These are phyloP conservation scores for Dioszegia crocea DNA, from an alignment of 768 basidiomycete genomes.

Conservation along the genomic window DNA sequence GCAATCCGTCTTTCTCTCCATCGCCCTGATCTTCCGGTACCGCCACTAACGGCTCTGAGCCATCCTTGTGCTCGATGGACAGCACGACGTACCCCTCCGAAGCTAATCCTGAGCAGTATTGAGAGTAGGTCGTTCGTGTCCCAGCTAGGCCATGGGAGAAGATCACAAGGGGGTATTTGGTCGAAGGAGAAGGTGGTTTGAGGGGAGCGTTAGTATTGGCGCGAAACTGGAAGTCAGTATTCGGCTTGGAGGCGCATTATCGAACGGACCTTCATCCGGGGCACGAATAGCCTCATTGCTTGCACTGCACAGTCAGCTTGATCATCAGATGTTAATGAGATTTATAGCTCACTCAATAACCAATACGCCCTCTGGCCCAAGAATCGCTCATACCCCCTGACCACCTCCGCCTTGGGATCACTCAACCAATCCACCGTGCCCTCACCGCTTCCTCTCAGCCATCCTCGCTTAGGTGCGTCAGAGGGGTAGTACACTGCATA, in stretches of 20 bases:
- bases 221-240: slow-evolving; percentile 17
- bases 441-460: slow-evolving; percentile 1
- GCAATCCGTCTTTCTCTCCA: slow-evolving; percentile 15
- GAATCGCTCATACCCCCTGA: slow-evolving; percentile 35
- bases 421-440: slow-evolving; percentile 28
- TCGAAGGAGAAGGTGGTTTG: background rate
- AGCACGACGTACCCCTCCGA: slow-evolving; percentile 75
- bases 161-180: slow-evolving; percentile 60
- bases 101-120: slow-evolving; percentile 68
- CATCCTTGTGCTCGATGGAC: slow-evolving; percentile 79
- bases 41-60: slow-evolving; percentile 60
- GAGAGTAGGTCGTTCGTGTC: slow-evolving; percentile 67
- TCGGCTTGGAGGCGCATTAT: background rate
- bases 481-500: slow-evolving; percentile 36
- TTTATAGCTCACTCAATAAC: background rate
- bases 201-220: slow-evolving; percentile 9
- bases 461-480: background rate
- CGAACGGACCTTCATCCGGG: slow-evolving; percentile 23
- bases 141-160: slow-evolving; percentile 84
- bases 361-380: slow-evolving; percentile 16
- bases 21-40: slow-evolving; percentile 45
- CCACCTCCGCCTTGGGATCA: slow-evolving; percentile 21
- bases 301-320: slow-evolving; percentile 16
- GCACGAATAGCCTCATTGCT: slow-evolving; percentile 16
- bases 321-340: too few relatives aligned